A percentile compares a stretch with the other conserved stretches of the same genome.
Conservation (phyloP, 805 yeast species). For the Candida lessepsii region DNA sequence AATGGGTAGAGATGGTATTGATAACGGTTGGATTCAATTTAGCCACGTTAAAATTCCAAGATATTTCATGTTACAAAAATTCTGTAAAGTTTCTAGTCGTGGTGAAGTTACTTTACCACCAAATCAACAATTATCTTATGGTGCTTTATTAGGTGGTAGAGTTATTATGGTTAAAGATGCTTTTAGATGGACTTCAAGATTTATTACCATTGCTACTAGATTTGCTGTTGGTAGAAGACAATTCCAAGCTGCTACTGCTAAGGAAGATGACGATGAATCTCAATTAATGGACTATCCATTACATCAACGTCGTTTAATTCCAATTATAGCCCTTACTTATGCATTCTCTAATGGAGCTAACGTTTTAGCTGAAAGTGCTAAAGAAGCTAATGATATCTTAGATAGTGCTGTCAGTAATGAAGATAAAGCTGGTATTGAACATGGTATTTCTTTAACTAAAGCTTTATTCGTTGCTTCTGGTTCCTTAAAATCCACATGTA, state of each 20-base stretch:
- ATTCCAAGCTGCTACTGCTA: slow-evolving; percentile 36
- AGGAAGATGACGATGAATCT: slow-evolving; percentile 28
- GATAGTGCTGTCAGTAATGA: slow-evolving; percentile 37
- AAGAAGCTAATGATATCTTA: slow-evolving; percentile 30
- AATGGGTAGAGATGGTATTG: slow-evolving; percentile 51
- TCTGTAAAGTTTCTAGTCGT: slow-evolving; percentile 38
- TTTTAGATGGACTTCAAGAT: slow-evolving; percentile 42
- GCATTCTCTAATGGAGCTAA: slow-evolving; percentile 40
- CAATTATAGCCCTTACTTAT: slow-evolving; percentile 42
- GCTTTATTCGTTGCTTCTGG: slow-evolving; percentile 46
- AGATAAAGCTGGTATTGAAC: slow-evolving; percentile 31
- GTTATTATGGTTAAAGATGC: slow-evolving; percentile 46
- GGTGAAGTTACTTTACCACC: slow-evolving; percentile 44
- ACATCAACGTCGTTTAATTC: slow-evolving; percentile 46
- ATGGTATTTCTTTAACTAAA: slow-evolving; percentile 39
- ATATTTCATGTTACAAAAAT: slow-evolving; percentile 46
- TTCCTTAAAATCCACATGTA: slow-evolving; percentile 43
- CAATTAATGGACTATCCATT: slow-evolving; percentile 45
- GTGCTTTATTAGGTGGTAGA: slow-evolving; percentile 45
- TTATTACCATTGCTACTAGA: slow-evolving; percentile 42
- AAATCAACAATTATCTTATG: slow-evolving; percentile 44
- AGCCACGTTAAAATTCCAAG: slow-evolving; percentile 44
- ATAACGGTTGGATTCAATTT: slow-evolving; percentile 50
- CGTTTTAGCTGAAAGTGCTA: slow-evolving; percentile 37
- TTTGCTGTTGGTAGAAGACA: slow-evolving; percentile 48